A percentile compares a stretch with the other conserved stretches of the same genome.
Evolutionary conservation across 106 monocot genomes (phyloP).

Genomic region (Acanthochlamys bracteata): DNA sequence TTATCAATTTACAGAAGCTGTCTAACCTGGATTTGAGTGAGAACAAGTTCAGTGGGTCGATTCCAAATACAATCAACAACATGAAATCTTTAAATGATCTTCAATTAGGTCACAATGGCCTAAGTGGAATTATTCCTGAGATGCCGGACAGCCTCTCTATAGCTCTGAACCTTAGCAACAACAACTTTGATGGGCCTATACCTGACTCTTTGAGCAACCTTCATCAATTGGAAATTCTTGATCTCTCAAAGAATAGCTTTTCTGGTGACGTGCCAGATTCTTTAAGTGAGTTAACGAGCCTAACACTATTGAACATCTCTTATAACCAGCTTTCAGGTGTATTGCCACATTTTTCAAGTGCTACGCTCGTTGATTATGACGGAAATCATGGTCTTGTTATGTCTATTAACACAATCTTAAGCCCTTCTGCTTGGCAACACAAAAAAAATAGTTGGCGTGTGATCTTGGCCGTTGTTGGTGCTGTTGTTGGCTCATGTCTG

Average conservation of each 20-base stretch:
- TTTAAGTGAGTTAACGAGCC: slow-evolving; percentile 13
- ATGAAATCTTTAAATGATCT: slow-evolving; percentile 32
- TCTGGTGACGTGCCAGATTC: slow-evolving; percentile 34
- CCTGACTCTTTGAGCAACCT: slow-evolving; percentile 12
- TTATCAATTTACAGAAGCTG: slow-evolving; percentile 27
- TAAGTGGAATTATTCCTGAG: slow-evolving; percentile 30
- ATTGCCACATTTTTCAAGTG: slow-evolving; percentile 13
- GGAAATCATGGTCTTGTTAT: slow-evolving; percentile 28
- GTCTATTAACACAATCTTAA: too few relatives aligned
- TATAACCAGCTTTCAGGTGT: slow-evolving; percentile 44
- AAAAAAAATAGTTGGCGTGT: too few relatives aligned
- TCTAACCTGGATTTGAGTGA: slow-evolving; percentile 22
- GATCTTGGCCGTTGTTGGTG: not conserved
- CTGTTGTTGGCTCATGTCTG: slow-evolving; percentile 19
- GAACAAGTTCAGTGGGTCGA: slow-evolving; percentile 33
- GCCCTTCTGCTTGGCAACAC: too few relatives aligned
- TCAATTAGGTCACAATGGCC: slow-evolving; percentile 36
- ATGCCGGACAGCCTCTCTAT: slow-evolving; percentile 28
- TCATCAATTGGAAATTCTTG: slow-evolving; percentile 29
- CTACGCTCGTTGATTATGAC: slow-evolving; percentile 4
- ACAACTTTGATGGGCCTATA: slow-evolving; percentile 34
- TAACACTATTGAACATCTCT: slow-evolving; percentile 37
- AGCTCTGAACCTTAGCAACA: slow-evolving; percentile 56
- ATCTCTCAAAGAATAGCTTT: slow-evolving; percentile 49
- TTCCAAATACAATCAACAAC: slow-evolving; percentile 23